Conservation (phyloP, 1,284 basidiomycete genomes). For the Apiotrichum gamsii region DNA sequence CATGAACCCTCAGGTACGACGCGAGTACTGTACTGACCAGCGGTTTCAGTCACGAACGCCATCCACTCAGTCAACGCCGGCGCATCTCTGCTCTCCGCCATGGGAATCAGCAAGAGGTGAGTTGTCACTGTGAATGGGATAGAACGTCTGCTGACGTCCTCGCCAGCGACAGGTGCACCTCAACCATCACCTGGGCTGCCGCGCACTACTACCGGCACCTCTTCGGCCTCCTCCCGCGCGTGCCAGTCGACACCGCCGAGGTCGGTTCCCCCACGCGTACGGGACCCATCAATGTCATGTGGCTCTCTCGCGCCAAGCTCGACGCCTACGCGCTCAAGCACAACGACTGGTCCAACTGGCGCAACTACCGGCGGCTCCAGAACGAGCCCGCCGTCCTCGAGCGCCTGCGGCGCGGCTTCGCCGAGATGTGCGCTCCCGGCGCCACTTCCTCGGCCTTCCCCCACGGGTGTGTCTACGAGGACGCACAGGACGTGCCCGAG, state of each 20-base stretch:
- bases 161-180: constrained; percentile 26
- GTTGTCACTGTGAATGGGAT: no score
- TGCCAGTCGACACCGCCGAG: no score
- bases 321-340: constrained; percentile 28
- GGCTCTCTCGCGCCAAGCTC: constrained; percentile 36
- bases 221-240: constrained; percentile 30
- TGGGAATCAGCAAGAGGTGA: constrained; percentile 24
- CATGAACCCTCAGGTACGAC: no score
- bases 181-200: constrained; percentile 40
- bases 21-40: no score
- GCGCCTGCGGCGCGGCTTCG: constrained; percentile 19
- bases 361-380: constrained; percentile 31
- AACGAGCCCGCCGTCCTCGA: constrained; percentile 35
- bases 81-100: constrained; percentile 38
- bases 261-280: no score
- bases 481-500: constrained; percentile 29
- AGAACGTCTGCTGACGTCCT: background rate
- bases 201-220: constrained; percentile 42
- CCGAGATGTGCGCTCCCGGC: constrained; percentile 16
- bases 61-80: constrained; percentile 42
- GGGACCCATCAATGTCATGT: constrained; percentile 36
- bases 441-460: constrained; percentile 3
- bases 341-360: constrained; percentile 36
- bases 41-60: constrained; percentile 38
- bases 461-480: constrained; percentile 26